Evolutionary conservation across 768 basidiomycete genomes (phyloP), one percentile per base, ranked within the genome.

Genomic region (Lyophyllum decastes): DNA sequence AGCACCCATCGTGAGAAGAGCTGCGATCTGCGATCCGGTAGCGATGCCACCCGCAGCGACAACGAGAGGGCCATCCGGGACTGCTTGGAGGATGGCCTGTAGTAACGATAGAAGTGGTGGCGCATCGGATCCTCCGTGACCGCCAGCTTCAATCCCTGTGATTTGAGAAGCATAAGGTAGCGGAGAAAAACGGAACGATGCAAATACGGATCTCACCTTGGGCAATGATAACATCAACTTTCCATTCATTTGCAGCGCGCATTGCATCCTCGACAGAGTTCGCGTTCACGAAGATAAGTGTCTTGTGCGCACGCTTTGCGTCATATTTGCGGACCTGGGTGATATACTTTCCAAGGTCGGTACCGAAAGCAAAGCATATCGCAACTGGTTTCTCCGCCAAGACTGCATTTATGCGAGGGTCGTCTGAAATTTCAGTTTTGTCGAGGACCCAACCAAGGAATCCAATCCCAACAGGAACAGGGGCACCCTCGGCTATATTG

Each of bases 281-380:
- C 8, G 87, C 76, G 34, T 78, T 79, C 3, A 83, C 73, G 53
- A 85, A 85, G 38, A 90, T 67, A 33, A 78, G 68, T 0, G 84
- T 87, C 62, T 66, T 75, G 43, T 75, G 73, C 1, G 68, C 64
- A 44, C 83, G 75, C 25, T 74, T 70, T 0, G 53, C 60, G 52
- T 75, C 69, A 52, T 70, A 69, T 19, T 67, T 68, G 41, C 80
- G 82, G 40, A 87, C 74, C 54, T 78, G 74, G 14, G 73, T 59
- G 43, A 87, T 73, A 77, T 88, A 89, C 47, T 76, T 69, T 12
- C 73, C 71, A 9, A 85, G 66, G 62, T 83, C 70, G 4, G 66
- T 62, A 1, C 87, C 86, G 60, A 88, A 88, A 0, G 85, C 78
- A 35, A 90, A 74, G 86, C 86, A 89, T 44, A 90, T 68, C 0